Conservation (phyloP, 2,329 filamentous ascomycete genomes). For the Thermomyces lanuginosus region DNA sequence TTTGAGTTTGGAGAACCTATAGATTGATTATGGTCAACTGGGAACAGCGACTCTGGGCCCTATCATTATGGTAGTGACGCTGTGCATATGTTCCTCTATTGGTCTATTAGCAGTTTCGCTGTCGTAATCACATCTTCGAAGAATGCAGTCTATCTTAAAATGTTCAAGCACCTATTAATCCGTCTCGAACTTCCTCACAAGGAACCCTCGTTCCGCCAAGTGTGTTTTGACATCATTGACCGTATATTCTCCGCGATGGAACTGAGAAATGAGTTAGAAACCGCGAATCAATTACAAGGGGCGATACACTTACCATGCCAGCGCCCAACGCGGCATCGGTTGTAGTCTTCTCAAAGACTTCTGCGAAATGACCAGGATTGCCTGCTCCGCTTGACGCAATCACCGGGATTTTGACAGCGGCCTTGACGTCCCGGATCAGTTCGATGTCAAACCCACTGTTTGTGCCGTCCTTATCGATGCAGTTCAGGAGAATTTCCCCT, state of each 20-base stretch:
- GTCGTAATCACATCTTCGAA: too few relatives aligned
- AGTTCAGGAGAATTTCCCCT: conserved; percentile 89
- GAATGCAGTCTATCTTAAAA: too few relatives aligned
- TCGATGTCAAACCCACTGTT: conserved; percentile 92
- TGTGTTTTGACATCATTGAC: conserved; percentile 86
- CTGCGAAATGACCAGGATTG: conserved; percentile 68
- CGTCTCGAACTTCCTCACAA: conserved; percentile 63
- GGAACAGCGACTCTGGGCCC: too few relatives aligned
- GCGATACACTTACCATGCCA: conserved; percentile 57
- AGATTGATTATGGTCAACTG: too few relatives aligned
- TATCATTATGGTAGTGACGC: too few relatives aligned
- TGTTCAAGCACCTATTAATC: too few relatives aligned
- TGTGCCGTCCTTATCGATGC: conserved; percentile 91
- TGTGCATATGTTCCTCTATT: too few relatives aligned
- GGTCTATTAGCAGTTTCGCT: too few relatives aligned
- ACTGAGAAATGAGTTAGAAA: conserved; percentile 30
- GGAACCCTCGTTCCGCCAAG: conserved; percentile 51
- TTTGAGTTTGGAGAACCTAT: too few relatives aligned
- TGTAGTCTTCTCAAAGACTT: conserved; percentile 71
- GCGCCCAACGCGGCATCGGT: conserved; percentile 90
- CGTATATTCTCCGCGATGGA: conserved; percentile 88
- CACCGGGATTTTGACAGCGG: conserved; percentile 74
- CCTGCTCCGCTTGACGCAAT: conserved; percentile 91
- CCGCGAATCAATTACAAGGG: conserved; percentile 16
- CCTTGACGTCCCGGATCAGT: conserved; percentile 75